A percentile compares a stretch with the other conserved stretches of the same genome.
Conservation (phyloP, 1,284 basidiomycete genomes). For the Rhizoctonia solani region DNA sequence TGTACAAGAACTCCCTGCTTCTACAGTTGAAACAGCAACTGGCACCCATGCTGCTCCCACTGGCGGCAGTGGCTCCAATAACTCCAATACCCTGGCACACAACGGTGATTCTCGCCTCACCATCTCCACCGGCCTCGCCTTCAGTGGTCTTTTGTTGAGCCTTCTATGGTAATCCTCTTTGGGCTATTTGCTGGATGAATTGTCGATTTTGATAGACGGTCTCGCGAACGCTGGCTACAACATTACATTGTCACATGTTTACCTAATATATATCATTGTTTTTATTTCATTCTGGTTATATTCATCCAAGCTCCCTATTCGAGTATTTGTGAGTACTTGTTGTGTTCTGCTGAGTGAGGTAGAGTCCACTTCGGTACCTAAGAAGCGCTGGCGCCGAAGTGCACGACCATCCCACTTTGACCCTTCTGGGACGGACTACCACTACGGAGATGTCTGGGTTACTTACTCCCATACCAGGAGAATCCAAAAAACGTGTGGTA, state of each 20-base stretch:
- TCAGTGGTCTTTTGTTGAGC: slow-evolving; percentile 11
- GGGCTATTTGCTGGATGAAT: too few relatives aligned
- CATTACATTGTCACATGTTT: too few relatives aligned
- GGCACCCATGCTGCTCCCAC: slow-evolving; percentile 30
- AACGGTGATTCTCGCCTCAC: slow-evolving; percentile 11
- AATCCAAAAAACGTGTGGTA: slow-evolving; percentile 86
- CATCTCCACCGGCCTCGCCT: not conserved
- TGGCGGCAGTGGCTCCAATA: not conserved
- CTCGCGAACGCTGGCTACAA: too few relatives aligned
- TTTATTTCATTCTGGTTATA: too few relatives aligned
- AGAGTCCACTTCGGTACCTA: not conserved
- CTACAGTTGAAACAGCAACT: slow-evolving; percentile 33
- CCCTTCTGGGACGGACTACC: too few relatives aligned
- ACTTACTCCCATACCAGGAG: slow-evolving; percentile 71
- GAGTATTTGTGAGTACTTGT: not conserved
- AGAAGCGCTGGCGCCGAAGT: not conserved
- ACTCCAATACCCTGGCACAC: not conserved
- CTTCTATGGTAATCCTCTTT: slow-evolving; percentile 21
- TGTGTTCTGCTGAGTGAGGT: not conserved
- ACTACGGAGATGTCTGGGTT: slow-evolving; percentile 21
- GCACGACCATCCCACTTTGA: not conserved
- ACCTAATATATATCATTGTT: too few relatives aligned
- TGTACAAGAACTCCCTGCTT: slow-evolving; percentile 57
- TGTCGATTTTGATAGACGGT: too few relatives aligned
- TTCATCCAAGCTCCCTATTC: not conserved